Evolutionary conservation across 2,329 filamentous ascomycete species (phyloP).

Genomic region (Nigrograna mackinnonii): DNA sequence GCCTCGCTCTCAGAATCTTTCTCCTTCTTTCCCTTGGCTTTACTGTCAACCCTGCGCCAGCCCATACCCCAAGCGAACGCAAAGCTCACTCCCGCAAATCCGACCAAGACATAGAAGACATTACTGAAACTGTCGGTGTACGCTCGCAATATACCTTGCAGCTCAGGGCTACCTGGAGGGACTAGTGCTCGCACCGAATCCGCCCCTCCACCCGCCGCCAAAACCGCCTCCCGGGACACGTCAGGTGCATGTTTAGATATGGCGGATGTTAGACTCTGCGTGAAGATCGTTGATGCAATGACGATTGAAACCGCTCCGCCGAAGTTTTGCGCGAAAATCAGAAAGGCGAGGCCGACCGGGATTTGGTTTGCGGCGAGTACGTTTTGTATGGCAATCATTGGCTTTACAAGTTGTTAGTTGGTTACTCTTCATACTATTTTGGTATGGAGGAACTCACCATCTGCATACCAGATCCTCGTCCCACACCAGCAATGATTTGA

Average conservation of each 20-base stretch:
- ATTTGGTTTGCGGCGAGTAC: constrained; percentile 25
- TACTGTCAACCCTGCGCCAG: too few relatives aligned
- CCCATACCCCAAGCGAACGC: neutral
- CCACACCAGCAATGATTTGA: constrained; percentile 12
- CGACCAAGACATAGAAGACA: neutral
- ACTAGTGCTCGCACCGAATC: neutral
- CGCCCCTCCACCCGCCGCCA: neutral
- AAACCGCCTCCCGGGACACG: neutral
- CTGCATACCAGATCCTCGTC: neutral
- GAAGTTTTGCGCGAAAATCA: constrained; percentile 43
- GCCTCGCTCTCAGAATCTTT: too few relatives aligned
- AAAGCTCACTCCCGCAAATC: neutral
- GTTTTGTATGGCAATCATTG: constrained; percentile 2
- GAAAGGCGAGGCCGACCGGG: constrained; percentile 39
- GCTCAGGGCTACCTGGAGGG: neutral
- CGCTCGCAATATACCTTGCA: neutral
- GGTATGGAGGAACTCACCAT: constrained; percentile 1
- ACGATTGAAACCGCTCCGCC: constrained; percentile 43
- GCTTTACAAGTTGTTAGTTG: too few relatives aligned
- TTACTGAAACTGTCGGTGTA: neutral
- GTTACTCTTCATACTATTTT: too few relatives aligned
- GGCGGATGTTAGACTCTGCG: neutral
- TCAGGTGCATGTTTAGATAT: neutral
- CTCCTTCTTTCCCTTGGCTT: too few relatives aligned
- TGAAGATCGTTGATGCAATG: constrained; percentile 44